Conservation (phyloP, 139 green algal species). For the Asterochloris sp. region DNA sequence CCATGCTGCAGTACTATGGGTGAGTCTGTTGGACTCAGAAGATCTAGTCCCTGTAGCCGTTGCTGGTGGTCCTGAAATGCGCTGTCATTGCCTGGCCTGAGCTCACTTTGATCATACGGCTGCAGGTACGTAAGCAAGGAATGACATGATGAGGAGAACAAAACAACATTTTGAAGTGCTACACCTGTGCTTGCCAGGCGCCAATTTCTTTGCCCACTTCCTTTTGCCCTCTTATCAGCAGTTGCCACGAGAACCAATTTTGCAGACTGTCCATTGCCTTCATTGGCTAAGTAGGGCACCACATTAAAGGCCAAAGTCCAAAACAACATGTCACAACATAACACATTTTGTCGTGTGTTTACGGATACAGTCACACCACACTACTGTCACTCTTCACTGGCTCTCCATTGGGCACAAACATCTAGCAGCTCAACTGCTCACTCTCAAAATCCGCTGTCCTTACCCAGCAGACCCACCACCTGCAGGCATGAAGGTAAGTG, state of each 20-base stretch:
- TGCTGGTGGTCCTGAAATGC: too few relatives aligned
- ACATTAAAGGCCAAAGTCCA: not conserved
- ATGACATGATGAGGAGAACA: too few relatives aligned
- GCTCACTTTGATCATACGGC: too few relatives aligned
- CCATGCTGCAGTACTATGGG: slow-evolving; percentile 89
- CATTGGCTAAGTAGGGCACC: not conserved
- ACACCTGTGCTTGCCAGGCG: too few relatives aligned
- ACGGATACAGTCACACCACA: not conserved
- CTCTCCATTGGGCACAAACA: not conserved
- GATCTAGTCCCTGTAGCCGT: not conserved
- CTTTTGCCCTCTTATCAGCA: not conserved
- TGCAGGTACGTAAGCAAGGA: too few relatives aligned
- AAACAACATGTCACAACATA: not conserved
- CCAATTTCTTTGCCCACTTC: too few relatives aligned
- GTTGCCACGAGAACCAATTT: not conserved
- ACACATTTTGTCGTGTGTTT: not conserved
- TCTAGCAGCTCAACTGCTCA: not conserved
- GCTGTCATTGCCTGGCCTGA: too few relatives aligned
- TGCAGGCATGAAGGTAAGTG: not conserved
- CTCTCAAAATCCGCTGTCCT: slow-evolving; percentile 1
- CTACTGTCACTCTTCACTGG: not conserved
- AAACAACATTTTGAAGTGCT: too few relatives aligned
- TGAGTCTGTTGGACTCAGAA: slow-evolving; percentile 27
- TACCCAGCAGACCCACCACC: not conserved
- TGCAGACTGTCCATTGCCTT: not conserved